These are phyloP conservation scores for Aspergillus cejpii DNA, from an alignment of 2,329 filamentous ascomycete genomes.

Conservation along the genomic window DNA sequence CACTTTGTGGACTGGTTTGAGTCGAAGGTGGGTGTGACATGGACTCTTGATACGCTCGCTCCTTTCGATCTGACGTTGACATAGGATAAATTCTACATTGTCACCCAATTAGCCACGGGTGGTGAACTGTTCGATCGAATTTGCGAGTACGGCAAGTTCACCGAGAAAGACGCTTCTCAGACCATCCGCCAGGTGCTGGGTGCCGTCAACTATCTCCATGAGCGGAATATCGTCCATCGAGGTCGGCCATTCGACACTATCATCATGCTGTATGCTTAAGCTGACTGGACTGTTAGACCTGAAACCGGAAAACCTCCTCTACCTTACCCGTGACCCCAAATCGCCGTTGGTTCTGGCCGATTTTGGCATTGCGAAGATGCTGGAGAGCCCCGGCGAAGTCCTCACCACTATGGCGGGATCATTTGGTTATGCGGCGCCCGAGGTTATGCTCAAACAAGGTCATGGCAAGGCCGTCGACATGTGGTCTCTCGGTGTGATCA, in stretches of 20 bases:
- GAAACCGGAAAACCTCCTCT: constrained; percentile 95
- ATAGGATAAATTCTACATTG: constrained; percentile 99
- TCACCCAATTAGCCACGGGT: constrained; percentile 90
- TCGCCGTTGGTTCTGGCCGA: constrained; percentile 91
- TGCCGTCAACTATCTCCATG: constrained; percentile 89
- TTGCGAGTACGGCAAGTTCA: constrained; percentile 96
- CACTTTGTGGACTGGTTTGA: constrained; percentile 99
- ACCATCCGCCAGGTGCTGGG: constrained; percentile 91
- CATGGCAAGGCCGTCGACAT: constrained; percentile 98
- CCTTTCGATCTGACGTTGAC: constrained; percentile 8
- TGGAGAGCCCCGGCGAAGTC: constrained; percentile 82
- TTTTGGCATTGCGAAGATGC: constrained; percentile 97
- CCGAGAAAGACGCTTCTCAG: constrained; percentile 92
- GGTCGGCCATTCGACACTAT: constrained; percentile 48
- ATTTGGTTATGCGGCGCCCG: constrained; percentile 93
- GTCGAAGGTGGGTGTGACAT: constrained; percentile 62
- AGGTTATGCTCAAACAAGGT: constrained; percentile 96
- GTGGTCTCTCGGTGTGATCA: constrained; percentile 99
- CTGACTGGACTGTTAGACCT: constrained; percentile 58
- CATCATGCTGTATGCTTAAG: neutral
- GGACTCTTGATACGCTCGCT: neutral
- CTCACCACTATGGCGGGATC: constrained; percentile 98
- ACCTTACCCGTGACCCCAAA: constrained; percentile 67
- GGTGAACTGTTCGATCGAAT: constrained; percentile 97
- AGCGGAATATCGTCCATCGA: constrained; percentile 92